These are phyloP conservation scores for Fusarium odoratissimum DNA, from an alignment of 2,329 filamentous ascomycete species.

Conservation along the genomic window DNA sequence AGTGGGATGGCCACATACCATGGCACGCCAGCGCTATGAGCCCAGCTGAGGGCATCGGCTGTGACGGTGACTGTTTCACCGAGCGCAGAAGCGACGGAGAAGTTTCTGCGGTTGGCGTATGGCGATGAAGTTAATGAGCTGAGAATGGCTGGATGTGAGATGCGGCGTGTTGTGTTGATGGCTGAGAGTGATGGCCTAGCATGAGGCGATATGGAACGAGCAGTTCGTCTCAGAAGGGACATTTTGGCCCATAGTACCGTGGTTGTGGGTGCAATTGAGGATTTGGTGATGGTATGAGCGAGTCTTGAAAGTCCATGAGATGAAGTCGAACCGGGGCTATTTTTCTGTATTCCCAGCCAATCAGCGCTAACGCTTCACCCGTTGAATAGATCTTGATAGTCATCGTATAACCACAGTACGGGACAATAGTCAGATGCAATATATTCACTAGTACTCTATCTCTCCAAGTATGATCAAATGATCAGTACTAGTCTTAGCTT, in stretches of 20 bases:
- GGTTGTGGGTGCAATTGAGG: not conserved
- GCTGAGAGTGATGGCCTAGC: conserved; percentile 15
- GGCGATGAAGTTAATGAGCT: conserved; percentile 1
- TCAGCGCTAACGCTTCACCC: conserved; percentile 5
- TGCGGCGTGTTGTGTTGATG: conserved; percentile 5
- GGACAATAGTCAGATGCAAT: not conserved
- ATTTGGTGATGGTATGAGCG: conserved; percentile 3
- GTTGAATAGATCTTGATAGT: not conserved
- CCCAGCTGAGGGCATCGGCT: conserved; percentile 56
- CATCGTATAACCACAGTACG: not conserved
- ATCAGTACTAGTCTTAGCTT: too few species aligned
- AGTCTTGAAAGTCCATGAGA: conserved; percentile 20
- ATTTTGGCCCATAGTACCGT: conserved; percentile 29
- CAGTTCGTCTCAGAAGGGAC: conserved; percentile 30
- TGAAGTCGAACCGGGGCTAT: conserved; percentile 15
- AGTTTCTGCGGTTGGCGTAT: conserved; percentile 41
- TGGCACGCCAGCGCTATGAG: conserved; percentile 60
- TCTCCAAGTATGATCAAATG: fast-evolving
- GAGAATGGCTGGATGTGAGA: conserved; percentile 9
- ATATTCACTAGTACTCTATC: not conserved
- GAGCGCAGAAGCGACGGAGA: conserved; percentile 50
- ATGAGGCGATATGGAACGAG: conserved; percentile 22
- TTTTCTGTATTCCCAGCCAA: conserved; percentile 17
- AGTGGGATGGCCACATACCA: conserved; percentile 68
- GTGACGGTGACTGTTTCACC: conserved; percentile 53